Evolutionary conservation across 2,329 filamentous ascomycete genomes (phyloP), one percentile per base, ranked within the genome.

Genomic region (Penicillium thymicola): DNA sequence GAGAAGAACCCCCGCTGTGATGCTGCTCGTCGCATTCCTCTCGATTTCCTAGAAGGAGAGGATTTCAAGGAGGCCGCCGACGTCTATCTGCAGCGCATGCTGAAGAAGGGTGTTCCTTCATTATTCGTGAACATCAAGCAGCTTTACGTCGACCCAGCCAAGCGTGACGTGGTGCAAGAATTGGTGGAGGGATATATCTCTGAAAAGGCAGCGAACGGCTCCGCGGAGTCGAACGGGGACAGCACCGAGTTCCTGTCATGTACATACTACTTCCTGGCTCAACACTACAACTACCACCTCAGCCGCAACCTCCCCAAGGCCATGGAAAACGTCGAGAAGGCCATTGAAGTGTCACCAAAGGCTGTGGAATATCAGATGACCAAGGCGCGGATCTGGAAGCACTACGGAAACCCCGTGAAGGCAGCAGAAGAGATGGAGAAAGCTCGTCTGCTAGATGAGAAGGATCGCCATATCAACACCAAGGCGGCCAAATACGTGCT

Each of bases 401-500:
- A 99, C 74, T 81, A 83, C 49, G 94, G 93, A 25, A 86, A 97
- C 68, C 77, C 87, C 6, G 78, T 84, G 63, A 90, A 89, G 74
- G 94, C 95, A 1, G 85, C 92, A 0, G 88, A 92, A 67, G 84
- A 86, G 41, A 97, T 99, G 91, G 89, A 97, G 65, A 81, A 88
- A 63, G 94, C 94, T 1, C 86, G 94, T 51, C 83, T 85, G 60
- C 81, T 97, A 60, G 95, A 99, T 70, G 85, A 89, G 63, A 91
- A 88, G 76, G 94, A 99, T 71, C 87, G 94, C 43, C 96, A 97
- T 73, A 97, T 97, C 81, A 99, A 99, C 81, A 95, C 92, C 62
- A 99, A 99, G 78, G 89, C 92, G 48, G 92, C 93, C 58, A 99
- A 99, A 73, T 99, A 99, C 72, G 92, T 95, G 74, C 82, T 99